Evolutionary conservation across 495 filamentous ascomycete species (phyloP), one percentile per base, ranked within the genome.

Genomic region (Aspergillus avenaceus): DNA sequence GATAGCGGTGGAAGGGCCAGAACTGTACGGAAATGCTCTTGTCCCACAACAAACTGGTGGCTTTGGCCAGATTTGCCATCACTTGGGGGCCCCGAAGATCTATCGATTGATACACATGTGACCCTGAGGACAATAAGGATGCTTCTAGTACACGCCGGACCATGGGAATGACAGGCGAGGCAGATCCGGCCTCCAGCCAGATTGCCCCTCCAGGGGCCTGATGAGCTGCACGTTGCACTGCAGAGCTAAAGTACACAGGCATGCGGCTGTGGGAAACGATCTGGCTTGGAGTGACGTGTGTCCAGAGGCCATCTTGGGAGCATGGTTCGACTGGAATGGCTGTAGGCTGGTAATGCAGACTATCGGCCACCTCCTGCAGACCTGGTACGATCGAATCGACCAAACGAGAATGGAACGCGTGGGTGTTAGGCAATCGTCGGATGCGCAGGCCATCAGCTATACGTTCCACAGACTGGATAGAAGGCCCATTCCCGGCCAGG

Each of bases 151-250:
- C 61, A 0, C 63, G 59, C 5, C 65, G 58, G 0, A 55, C 65
- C 54, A 75, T 62, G 2, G 29, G 26, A 8, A 59, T 61, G 9
- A 74, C 52, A 3, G 60, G 42, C 4, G 71, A 71, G 11, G 50
- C 53, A 5, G 62, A 57, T 31, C 71, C 72, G 0, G 73, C 71
- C 52, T 76, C 73, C 0, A 76, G 41, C 69, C 69, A 74, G 3
- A 59, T 48, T 34, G 53, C 58, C 2, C 58, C 45, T 4, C 52
- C 50, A 8, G 29, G 12, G 8, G 59, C 55, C 7, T 54, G 55
- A 16, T 45, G 5, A 3, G 54, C 31, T 8, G 70, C 38, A 8
- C 75, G 52, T 26, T 67, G 25, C 2, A 79, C 62, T 1, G 73
- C 71, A 6, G 65, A 23, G 0, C 43, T 22, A 47, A 79, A 79